Evolutionary conservation across 768 basidiomycete species (phyloP).

Genomic region (Thelephora aurantiotincta): DNA sequence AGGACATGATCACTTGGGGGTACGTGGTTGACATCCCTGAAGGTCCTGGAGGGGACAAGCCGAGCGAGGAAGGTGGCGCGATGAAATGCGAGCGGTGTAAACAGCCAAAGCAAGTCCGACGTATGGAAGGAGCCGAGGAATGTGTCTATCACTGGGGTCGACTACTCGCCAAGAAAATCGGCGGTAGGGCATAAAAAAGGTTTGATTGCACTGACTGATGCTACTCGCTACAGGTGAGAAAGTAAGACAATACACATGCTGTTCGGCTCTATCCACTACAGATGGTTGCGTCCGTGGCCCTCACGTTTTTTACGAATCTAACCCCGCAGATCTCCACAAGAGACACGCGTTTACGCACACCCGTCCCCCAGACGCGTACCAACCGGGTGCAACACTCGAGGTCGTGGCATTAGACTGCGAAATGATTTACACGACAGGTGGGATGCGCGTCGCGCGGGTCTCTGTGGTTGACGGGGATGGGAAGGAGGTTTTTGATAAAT

Average conservation of each 20-base stretch:
- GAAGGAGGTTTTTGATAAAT: constrained; percentile 64
- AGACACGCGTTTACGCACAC: constrained; percentile 60
- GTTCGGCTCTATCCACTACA: constrained; percentile 43
- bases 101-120: constrained; percentile 53
- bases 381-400: constrained; percentile 35
- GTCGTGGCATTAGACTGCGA: constrained; percentile 92
- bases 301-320: constrained; percentile 84
- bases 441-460: constrained; percentile 80
- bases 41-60: constrained; percentile 47
- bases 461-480: constrained; percentile 78
- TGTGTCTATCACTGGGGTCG: constrained; percentile 83
- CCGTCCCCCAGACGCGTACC: constrained; percentile 9
- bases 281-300: constrained; percentile 66
- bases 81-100: constrained; percentile 72
- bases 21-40: constrained; percentile 59
- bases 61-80: constrained; percentile 46
- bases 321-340: constrained; percentile 48
- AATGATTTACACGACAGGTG: constrained; percentile 91
- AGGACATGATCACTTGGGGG: constrained; percentile 49
- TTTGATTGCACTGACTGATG: neutral
- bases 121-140: constrained; percentile 36
- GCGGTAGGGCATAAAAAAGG: constrained; percentile 16
- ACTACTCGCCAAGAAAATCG: constrained; percentile 49
- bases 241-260: constrained; percentile 64
- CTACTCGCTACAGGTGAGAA: constrained; percentile 40